phyloP scores from a whole-genome alignment of 768 basidiomycete genomes.

The Plicaturopsis crispa region DNA sequence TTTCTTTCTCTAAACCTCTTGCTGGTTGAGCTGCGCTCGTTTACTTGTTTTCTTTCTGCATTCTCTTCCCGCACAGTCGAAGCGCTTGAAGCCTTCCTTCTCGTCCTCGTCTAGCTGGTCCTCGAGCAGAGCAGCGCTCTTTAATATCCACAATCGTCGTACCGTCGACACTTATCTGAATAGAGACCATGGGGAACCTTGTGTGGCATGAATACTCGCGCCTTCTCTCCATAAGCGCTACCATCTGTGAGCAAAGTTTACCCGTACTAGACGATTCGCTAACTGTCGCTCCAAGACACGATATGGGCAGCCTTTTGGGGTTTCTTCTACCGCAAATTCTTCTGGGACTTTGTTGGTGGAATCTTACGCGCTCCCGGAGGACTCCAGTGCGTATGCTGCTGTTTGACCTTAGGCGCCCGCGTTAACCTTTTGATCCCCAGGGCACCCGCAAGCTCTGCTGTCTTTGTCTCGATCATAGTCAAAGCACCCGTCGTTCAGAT shows the following conservation, averaged over 20 bases:
- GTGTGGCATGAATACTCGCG: slow-evolving; percentile 78
- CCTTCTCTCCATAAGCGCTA: slow-evolving; percentile 59
- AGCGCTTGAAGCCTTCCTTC: slow-evolving; percentile 21
- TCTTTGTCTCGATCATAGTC: slow-evolving; percentile 74
- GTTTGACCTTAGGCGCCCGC: background rate
- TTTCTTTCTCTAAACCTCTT: slow-evolving; percentile 20
- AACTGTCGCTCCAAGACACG: slow-evolving; percentile 44
- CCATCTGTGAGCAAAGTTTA: slow-evolving; percentile 65
- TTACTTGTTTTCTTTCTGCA: slow-evolving; percentile 13
- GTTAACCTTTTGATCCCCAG: slow-evolving; percentile 22
- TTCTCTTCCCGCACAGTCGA: slow-evolving; percentile 22
- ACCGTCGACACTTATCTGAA: slow-evolving; percentile 10
- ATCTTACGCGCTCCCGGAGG: slow-evolving; percentile 74
- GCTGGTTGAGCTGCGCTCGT: slow-evolving; percentile 34
- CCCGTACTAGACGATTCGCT: background rate
- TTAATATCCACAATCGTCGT: slow-evolving; percentile 10
- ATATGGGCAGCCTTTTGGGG: slow-evolving; percentile 81
- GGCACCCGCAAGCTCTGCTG: slow-evolving; percentile 46
- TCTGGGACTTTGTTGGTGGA: slow-evolving; percentile 92
- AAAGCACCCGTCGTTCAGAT: slow-evolving; percentile 71
- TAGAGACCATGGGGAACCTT: slow-evolving; percentile 62
- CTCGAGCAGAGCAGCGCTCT: slow-evolving; percentile 8
- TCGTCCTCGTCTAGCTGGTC: slow-evolving; percentile 3
- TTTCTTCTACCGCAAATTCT: slow-evolving; percentile 85
- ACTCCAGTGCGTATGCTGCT: slow-evolving; percentile 55